phyloP scores from a whole-genome alignment of 2,329 filamentous ascomycete genomes.

The Coniochaeta sp. region DNA sequence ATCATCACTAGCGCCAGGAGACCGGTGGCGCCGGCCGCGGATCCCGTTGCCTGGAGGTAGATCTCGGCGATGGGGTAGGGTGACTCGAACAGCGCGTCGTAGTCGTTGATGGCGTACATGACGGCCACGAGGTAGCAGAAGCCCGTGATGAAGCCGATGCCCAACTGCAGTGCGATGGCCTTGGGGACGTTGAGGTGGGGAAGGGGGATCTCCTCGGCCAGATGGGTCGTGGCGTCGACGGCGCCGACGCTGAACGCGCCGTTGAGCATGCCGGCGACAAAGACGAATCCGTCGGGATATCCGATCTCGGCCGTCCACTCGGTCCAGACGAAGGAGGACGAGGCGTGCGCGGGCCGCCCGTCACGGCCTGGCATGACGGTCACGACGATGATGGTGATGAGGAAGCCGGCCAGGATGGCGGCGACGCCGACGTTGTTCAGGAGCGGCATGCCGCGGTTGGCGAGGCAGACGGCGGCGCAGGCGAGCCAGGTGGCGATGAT shows the following conservation, averaged over 20 bases:
- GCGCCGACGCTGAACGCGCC: slow-evolving; percentile 62
- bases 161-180: slow-evolving; percentile 42
- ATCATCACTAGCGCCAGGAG: slow-evolving; percentile 35
- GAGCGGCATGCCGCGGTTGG: slow-evolving; percentile 42
- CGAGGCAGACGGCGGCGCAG: slow-evolving; percentile 39
- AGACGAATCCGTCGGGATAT: slow-evolving; percentile 33
- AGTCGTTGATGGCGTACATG: slow-evolving; percentile 52
- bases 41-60: slow-evolving; percentile 52
- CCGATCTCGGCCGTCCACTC: slow-evolving; percentile 31
- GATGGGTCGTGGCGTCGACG: slow-evolving; percentile 57
- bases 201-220: slow-evolving; percentile 56
- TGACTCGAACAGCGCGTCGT: slow-evolving; percentile 39
- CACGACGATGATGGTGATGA: slow-evolving; percentile 48
- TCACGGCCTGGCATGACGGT: slow-evolving; percentile 39
- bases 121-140: slow-evolving; percentile 44
- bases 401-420: slow-evolving; percentile 42
- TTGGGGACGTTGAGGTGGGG: slow-evolving; percentile 46
- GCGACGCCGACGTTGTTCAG: slow-evolving; percentile 48
- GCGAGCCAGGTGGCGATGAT: slow-evolving; percentile 30
- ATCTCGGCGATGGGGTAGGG: slow-evolving; percentile 60
- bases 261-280: slow-evolving; percentile 42
- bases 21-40: slow-evolving; percentile 40
- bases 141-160: slow-evolving; percentile 42
- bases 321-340: slow-evolving; percentile 29
- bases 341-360: slow-evolving; percentile 22